phyloP scores from a whole-genome alignment of 2,329 filamentous ascomycete genomes.

The Dissoconium aciculare region DNA sequence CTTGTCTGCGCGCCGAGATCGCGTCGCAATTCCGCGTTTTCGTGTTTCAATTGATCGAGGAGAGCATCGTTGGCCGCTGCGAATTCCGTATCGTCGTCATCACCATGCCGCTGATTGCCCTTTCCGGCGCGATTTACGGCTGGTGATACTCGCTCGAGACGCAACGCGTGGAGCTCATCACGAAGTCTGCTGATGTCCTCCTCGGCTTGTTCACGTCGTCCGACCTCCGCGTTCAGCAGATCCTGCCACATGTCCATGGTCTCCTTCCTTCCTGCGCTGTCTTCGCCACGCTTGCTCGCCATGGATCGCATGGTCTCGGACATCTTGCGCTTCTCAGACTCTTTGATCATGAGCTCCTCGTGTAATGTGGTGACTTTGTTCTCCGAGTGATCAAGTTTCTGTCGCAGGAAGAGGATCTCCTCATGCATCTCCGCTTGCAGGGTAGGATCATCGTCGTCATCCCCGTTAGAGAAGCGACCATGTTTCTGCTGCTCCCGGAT shows the following conservation, averaged over 20 bases:
- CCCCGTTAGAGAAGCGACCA: slow-evolving; percentile 16
- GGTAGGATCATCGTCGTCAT: slow-evolving; percentile 21
- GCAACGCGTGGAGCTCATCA: slow-evolving; percentile 54
- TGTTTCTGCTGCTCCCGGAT: slow-evolving; percentile 32
- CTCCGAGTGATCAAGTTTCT: slow-evolving; percentile 72
- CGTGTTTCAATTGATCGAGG: slow-evolving; percentile 77
- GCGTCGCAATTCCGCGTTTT: slow-evolving; percentile 80
- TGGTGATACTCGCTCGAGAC: slow-evolving; percentile 30
- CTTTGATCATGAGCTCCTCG: slow-evolving; percentile 61
- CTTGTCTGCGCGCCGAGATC: slow-evolving; percentile 93
- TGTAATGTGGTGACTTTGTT: slow-evolving; percentile 69
- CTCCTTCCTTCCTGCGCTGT: slow-evolving; percentile 20
- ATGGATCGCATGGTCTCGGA: slow-evolving; percentile 62
- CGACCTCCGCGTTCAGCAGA: slow-evolving; percentile 79
- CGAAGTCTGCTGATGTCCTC: slow-evolving; percentile 73
- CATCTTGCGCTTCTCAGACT: slow-evolving; percentile 74
- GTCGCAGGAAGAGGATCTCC: slow-evolving; percentile 69
- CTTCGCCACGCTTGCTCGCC: slow-evolving; percentile 21
- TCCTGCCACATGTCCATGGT: slow-evolving; percentile 83
- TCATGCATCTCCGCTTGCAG: slow-evolving; percentile 57
- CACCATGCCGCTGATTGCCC: slow-evolving; percentile 17
- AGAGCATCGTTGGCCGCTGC: slow-evolving; percentile 50
- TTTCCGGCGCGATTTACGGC: slow-evolving; percentile 26
- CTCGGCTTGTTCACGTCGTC: slow-evolving; percentile 74
- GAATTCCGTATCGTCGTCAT: slow-evolving; percentile 20